phyloP scores from a whole-genome alignment of 1,139 yeast genomes.

The Geotrichum macrosporum region DNA sequence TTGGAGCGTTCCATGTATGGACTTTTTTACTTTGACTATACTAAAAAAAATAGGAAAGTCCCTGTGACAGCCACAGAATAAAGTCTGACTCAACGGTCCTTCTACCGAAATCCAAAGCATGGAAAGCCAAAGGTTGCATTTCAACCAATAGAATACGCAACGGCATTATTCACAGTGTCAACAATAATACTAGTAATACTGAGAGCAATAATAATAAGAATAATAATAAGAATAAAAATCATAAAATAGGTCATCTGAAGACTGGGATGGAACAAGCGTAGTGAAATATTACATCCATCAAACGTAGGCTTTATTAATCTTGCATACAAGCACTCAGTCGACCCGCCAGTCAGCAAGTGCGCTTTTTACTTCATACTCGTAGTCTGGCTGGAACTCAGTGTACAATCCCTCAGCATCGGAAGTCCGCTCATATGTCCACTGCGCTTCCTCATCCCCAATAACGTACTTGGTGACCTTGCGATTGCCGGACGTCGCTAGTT shows the following conservation, averaged over 20 bases:
- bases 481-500: slow-evolving; percentile 38
- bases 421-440: slow-evolving; percentile 56
- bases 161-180: too few species aligned
- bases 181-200: too few species aligned
- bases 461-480: slow-evolving; percentile 36
- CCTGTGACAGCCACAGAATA: not conserved
- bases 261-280: too few species aligned
- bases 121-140: not conserved
- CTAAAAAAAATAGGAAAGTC: too few species aligned
- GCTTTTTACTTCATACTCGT: slow-evolving; percentile 43
- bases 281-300: too few species aligned
- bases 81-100: slow-evolving; percentile 1
- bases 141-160: too few species aligned
- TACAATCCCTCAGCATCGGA: slow-evolving; percentile 67
- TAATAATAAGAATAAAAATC: too few species aligned
- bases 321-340: too few species aligned
- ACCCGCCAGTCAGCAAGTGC: slow-evolving; percentile 29
- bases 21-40: not conserved
- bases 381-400: slow-evolving; percentile 70
- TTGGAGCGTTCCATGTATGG: too few species aligned
- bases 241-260: too few species aligned
- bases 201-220: too few species aligned
- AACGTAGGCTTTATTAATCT: too few species aligned
- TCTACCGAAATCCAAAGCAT: not conserved
- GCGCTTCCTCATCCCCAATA: slow-evolving; percentile 64